Percentiles rank a stretch among this genome's conserved stretches.
phyloP scores from a whole-genome alignment of 495 filamentous ascomycete genomes.

The Penicillium maclennaniae region DNA sequence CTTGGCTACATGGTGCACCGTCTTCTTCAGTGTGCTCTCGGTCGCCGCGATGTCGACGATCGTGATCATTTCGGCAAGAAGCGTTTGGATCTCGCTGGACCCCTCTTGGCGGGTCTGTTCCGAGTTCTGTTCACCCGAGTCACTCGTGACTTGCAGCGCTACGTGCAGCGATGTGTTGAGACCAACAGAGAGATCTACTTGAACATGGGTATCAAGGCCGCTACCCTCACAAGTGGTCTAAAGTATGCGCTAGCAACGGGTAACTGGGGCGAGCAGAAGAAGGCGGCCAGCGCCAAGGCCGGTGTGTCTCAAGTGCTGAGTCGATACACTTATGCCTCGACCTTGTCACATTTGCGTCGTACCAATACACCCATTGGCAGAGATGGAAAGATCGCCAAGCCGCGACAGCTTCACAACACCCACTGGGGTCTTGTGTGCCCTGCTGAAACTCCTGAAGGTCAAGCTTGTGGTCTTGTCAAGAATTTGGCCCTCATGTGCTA shows the following conservation, averaged over 20 bases:
- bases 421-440: slow-evolving; percentile 98
- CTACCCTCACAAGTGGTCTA: slow-evolving; percentile 83
- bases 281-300: slow-evolving; percentile 86
- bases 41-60: slow-evolving; percentile 88
- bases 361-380: slow-evolving; percentile 97
- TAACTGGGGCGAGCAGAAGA: slow-evolving; percentile 99
- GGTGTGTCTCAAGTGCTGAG: slow-evolving; percentile 98
- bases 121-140: slow-evolving; percentile 80
- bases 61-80: slow-evolving; percentile 99
- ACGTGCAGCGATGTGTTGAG: slow-evolving; percentile 89
- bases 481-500: slow-evolving; percentile 98
- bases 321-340: slow-evolving; percentile 95
- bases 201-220: slow-evolving; percentile 84
- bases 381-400: slow-evolving; percentile 97
- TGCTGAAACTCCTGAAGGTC: slow-evolving; percentile 96
- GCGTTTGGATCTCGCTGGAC: slow-evolving; percentile 90
- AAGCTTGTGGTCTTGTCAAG: slow-evolving; percentile 97
- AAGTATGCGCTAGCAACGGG: slow-evolving; percentile 98
- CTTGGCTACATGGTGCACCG: slow-evolving; percentile 98
- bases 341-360: slow-evolving; percentile 88
- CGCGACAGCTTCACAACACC: slow-evolving; percentile 95
- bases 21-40: slow-evolving; percentile 85
- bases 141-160: slow-evolving; percentile 81
- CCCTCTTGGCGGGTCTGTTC: slow-evolving; percentile 90
- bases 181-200: slow-evolving; percentile 82